Conservation (phyloP, 2,329 filamentous ascomycete species). For the Fusarium continuum region DNA sequence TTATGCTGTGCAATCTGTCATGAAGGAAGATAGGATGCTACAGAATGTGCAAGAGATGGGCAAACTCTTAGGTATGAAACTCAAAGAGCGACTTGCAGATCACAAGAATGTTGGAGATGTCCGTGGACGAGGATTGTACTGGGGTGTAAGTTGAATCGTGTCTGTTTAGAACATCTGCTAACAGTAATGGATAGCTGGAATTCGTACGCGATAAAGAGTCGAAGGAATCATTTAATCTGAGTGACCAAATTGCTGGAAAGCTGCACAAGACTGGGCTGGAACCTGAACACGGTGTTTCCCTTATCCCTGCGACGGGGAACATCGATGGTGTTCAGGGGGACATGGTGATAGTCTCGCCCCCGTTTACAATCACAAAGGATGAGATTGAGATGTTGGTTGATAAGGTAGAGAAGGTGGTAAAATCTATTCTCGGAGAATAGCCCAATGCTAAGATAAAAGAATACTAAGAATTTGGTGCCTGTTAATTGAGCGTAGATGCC, state of each 20-base stretch:
- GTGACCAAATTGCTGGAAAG: slow-evolving; percentile 11
- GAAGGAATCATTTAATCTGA: slow-evolving; percentile 1
- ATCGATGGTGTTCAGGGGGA: slow-evolving; percentile 18
- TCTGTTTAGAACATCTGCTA: rapidly evolving
- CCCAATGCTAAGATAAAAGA: too few species aligned
- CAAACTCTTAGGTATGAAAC: neutral
- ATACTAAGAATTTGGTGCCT: too few species aligned
- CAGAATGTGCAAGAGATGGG: slow-evolving; percentile 21
- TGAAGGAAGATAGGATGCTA: slow-evolving; percentile 28
- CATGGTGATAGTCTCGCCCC: slow-evolving; percentile 25
- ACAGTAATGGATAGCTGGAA: slow-evolving; percentile 4
- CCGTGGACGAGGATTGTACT: slow-evolving; percentile 33
- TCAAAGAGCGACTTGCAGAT: slow-evolving; percentile 2
- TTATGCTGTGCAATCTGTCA: slow-evolving; percentile 47
- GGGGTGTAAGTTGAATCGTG: slow-evolving; percentile 20
- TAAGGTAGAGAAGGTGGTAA: slow-evolving; percentile 11
- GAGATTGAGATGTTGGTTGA: slow-evolving; percentile 7
- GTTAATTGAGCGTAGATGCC: rapidly evolving
- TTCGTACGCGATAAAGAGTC: slow-evolving; percentile 21
- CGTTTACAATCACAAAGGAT: slow-evolving; percentile 16
- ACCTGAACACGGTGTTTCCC: neutral
- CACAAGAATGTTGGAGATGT: slow-evolving; percentile 35
- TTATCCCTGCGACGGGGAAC: slow-evolving; percentile 18
- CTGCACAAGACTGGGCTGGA: slow-evolving; percentile 11
- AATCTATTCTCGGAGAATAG: slow-evolving; percentile 9